Percentiles rank a stretch among this genome's conserved stretches.
These are phyloP conservation scores for Solanum etuberosum DNA, from an alignment of 257 asterid species.

Conservation along the genomic window DNA sequence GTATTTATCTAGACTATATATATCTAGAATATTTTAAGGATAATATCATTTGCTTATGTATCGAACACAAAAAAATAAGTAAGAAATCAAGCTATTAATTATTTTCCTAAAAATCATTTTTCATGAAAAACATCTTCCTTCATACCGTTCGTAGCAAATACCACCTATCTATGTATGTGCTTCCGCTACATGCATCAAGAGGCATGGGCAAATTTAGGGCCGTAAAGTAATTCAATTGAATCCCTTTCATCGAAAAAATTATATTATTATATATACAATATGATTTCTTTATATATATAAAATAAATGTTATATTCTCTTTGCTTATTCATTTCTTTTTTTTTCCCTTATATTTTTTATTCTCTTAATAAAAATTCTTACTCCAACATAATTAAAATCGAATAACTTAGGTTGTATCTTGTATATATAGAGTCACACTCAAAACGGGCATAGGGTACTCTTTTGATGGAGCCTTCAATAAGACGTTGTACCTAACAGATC, in stretches of 20 bases:
- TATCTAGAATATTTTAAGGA: too few relatives aligned
- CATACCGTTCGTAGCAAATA: neutral
- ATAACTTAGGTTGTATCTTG: neutral
- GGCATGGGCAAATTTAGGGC: neutral
- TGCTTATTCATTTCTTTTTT: neutral
- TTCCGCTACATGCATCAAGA: neutral
- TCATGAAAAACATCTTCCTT: neutral
- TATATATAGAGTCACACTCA: neutral
- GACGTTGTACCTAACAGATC: conserved; percentile 24
- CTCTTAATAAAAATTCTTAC: neutral
- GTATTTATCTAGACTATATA: neutral
- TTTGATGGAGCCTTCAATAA: conserved; percentile 16
- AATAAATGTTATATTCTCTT: neutral
- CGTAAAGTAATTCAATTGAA: neutral
- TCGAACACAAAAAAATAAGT: neutral
- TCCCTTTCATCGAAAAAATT: neutral
- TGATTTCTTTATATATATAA: neutral
- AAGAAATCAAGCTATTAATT: neutral
- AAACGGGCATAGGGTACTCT: conserved; percentile 38
- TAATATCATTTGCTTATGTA: neutral
- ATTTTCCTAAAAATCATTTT: neutral
- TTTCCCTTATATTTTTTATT: neutral
- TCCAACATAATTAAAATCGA: neutral
- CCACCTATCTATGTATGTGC: neutral
- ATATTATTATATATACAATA: neutral